Base-by-base conservation (phyloP, 1,139 yeast species). In the Blastobotrys elegans region DNA sequence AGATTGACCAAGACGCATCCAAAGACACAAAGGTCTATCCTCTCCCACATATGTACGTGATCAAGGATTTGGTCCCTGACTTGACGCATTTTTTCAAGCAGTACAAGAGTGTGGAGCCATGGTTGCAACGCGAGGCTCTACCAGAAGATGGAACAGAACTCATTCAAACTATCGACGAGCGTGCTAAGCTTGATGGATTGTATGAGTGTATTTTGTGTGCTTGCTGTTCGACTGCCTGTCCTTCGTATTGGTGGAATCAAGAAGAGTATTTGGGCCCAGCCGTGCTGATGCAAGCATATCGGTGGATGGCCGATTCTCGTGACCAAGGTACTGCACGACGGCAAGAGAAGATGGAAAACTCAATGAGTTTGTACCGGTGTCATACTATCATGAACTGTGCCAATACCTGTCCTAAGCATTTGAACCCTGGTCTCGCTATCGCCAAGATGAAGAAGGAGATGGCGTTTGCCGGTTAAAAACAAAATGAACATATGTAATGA, bases 231-330 rank as follows among this genome's bases (percentile, higher is more conserved):
- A 94, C 99, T 45, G 82, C 98, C 30, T 92, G 99, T 76, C 98
- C 99, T 47, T 89, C 97, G 6, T 94, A 94, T 79, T 94, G 99
- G 98, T 94, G 99, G 99, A 94, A 94, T 74, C 96, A 89, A 73
- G 96, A 90, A 72, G 95, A 94, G 75, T 94, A 94, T 73, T 76
- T 94, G 63, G 98, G 98, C 50, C 97, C 98, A 31, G 97, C 97
- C 26, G 97, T 92, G 51, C 79, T 92, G 70, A 87, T 92, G 97
- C 98, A 92, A 76, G 97, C 97, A 50, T 92, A 83, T 79, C 83
- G 98, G 76, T 92, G 98, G 98, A 82, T 92, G 77, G 81, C 89
- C 56, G 99, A 92, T 71, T 84, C 96, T 43, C 85, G 99, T 75
- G 99, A 92, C 70, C 83, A 88, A 70, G 96, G 96, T 48, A 76